Percentiles rank a stretch among this genome's conserved stretches.
Conservation (phyloP, 192 early-diverging fungal species). For the Pilobolus umbonatus region DNA sequence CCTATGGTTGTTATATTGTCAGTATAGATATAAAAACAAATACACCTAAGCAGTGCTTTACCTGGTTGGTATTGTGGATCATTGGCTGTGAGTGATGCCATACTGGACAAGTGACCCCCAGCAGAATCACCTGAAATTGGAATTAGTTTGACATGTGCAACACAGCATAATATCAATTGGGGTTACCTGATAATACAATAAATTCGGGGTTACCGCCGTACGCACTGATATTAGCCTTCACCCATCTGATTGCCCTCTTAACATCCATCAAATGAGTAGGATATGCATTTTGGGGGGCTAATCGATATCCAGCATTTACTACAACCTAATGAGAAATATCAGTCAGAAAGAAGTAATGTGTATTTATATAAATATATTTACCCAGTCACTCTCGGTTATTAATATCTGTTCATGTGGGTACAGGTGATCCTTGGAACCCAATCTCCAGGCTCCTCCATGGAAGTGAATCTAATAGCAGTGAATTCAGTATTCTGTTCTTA, state of each 20-base stretch:
- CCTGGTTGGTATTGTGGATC: constrained; percentile 27
- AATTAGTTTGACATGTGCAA: neutral
- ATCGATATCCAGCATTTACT: constrained; percentile 55
- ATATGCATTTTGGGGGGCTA: constrained; percentile 45
- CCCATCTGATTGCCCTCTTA: constrained; percentile 67
- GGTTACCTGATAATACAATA: constrained; percentile 52
- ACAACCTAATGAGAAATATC: constrained; percentile 45
- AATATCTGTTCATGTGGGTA: constrained; percentile 13
- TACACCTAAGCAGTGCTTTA: too few relatives aligned
- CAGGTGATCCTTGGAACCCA: constrained; percentile 43
- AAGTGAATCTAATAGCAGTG: constrained; percentile 44
- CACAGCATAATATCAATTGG: neutral
- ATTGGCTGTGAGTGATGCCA: constrained; percentile 29
- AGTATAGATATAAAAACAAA: neutral
- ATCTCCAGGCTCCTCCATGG: constrained; percentile 62
- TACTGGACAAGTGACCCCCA: constrained; percentile 23
- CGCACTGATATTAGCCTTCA: constrained; percentile 48
- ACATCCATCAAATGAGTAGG: constrained; percentile 61
- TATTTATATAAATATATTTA: neutral
- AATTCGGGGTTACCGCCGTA: constrained; percentile 68
- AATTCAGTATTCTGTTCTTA: neutral
- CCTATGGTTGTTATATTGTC: too few relatives aligned
- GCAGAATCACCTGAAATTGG: constrained; percentile 23
- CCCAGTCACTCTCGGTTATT: constrained; percentile 19
- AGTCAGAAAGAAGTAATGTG: neutral